Base-by-base conservation (phyloP, 2,329 filamentous ascomycete genomes). In the Aspergillus tanneri region DNA sequence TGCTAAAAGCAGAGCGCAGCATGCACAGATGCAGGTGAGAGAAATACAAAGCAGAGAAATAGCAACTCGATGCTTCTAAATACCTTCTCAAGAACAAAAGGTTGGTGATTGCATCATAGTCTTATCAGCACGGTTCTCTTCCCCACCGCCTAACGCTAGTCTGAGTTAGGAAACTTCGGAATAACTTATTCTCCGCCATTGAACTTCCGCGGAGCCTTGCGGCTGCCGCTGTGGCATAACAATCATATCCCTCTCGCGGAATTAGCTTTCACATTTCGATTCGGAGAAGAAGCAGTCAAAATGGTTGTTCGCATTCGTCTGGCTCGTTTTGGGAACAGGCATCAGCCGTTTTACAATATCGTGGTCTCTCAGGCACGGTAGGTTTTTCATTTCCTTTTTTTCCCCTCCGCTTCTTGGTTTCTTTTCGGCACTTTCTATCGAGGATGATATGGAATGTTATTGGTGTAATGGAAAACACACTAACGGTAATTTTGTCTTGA, bases 271-370 rank as follows among this genome's bases (percentile, higher is more conserved):
- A 14, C 18, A 11, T 4, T 28, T 43, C 21, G 27, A 35, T 25
- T 35, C 14, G 23, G 28, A 47, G 44, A 27, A 24, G 25, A 39
- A 54, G 5, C 43, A 40, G 49, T 54, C 61, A 80, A 61, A 43
- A 96, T 99, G 93, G 92, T 97, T 54, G 80, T 99, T 64, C 88
- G 88, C 70, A 93, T 99, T 71, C 87, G 93, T 50, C 84, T 99
- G 61, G 88, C 93, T 61, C 91, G 93, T 70, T 96, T 97, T 70
- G 90, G 91, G 67, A 89, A 87, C 70, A 84, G 82, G 57, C 91
- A 95, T 68, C 70, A 82, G n/a, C 92, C 93, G 2, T 87, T 96
- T 62, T 99, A 96, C 80, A 99, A 99, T 76, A 96, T 99, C 56
- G 90, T 97, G 58, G 88, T 99, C 56, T 83, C 90, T 12, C 92